phyloP scores from a whole-genome alignment of 2,329 filamentous ascomycete genomes.

The Arthrinium phaeospermum region DNA sequence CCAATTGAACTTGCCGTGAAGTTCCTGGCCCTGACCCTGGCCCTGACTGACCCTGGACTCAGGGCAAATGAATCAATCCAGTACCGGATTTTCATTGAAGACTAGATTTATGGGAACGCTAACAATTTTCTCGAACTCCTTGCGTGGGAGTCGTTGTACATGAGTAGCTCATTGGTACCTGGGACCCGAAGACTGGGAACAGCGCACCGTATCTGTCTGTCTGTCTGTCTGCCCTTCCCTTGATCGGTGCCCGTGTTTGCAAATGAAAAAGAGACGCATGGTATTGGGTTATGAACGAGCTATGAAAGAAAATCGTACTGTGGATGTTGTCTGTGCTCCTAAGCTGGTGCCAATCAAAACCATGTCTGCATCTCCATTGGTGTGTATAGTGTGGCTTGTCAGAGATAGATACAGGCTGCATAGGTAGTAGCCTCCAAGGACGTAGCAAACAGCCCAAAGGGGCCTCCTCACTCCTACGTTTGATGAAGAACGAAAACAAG shows the following conservation, averaged over 20 bases:
- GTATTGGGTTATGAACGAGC: neutral
- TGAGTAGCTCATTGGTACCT: neutral
- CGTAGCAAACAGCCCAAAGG: neutral
- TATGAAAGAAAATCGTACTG: neutral
- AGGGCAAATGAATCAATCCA: neutral
- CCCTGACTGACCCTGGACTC: neutral
- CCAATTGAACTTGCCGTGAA: neutral
- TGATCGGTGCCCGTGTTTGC: neutral
- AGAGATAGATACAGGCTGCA: neutral
- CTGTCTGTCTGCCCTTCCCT: neutral
- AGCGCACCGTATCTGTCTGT: neutral
- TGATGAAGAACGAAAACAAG: conserved; percentile 10
- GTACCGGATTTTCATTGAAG: neutral
- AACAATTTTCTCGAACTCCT: neutral
- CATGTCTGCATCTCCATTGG: neutral
- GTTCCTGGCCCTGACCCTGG: neutral
- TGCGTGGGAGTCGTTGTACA: neutral
- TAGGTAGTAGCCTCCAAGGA: neutral
- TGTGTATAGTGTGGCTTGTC: neutral
- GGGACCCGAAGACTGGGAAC: neutral
- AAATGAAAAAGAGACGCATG: neutral
- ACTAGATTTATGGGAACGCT: neutral
- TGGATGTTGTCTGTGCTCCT: neutral
- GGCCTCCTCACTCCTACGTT: neutral
- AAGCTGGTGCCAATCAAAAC: neutral